These are phyloP conservation scores for Cytospora leucostoma DNA, from an alignment of 2,329 filamentous ascomycete species.

Conservation along the genomic window DNA sequence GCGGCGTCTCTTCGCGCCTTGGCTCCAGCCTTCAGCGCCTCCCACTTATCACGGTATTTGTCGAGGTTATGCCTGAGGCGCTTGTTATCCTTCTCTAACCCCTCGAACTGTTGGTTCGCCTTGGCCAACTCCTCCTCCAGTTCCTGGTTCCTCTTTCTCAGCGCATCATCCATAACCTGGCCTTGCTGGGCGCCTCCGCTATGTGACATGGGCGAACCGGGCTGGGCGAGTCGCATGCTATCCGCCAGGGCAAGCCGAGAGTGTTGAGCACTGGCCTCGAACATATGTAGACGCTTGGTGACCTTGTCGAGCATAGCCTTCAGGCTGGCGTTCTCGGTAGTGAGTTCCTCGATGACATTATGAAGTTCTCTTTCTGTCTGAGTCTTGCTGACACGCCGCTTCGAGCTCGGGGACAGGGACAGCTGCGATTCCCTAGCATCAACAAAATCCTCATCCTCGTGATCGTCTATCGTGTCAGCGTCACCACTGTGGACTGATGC, in stretches of 20 bases:
- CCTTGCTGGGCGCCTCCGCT: conserved; percentile 32
- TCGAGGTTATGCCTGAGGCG: conserved; percentile 58
- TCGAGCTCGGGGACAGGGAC: conserved; percentile 45
- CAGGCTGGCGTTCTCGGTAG: conserved; percentile 83
- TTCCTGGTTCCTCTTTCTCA: conserved; percentile 58
- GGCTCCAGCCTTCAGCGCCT: conserved; percentile 61
- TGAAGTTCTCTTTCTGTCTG: conserved; percentile 48
- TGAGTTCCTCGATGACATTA: conserved; percentile 84
- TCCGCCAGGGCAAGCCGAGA: conserved; percentile 84
- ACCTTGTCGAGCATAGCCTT: conserved; percentile 85
- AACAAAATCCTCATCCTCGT: conserved; percentile 83
- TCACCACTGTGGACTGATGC: conserved; percentile 48
- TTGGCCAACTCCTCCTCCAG: conserved; percentile 66
- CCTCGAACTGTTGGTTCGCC: conserved; percentile 62
- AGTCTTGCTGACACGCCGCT: conserved; percentile 44
- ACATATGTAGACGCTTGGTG: conserved; percentile 84
- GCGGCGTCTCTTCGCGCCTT: conserved; percentile 54
- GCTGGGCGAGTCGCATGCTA: conserved; percentile 67
- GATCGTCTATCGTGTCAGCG: conserved; percentile 52
- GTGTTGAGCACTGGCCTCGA: conserved; percentile 88
- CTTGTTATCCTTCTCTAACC: conserved; percentile 63
- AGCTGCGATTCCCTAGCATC: conserved; percentile 73
- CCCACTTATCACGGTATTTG: conserved; percentile 63
- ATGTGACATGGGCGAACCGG: conserved; percentile 52
- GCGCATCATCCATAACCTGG: conserved; percentile 46